Percentiles rank a stretch among this genome's conserved stretches.
phyloP scores from a whole-genome alignment of 306 rosid genomes.

The Lathyrus aphaca region DNA sequence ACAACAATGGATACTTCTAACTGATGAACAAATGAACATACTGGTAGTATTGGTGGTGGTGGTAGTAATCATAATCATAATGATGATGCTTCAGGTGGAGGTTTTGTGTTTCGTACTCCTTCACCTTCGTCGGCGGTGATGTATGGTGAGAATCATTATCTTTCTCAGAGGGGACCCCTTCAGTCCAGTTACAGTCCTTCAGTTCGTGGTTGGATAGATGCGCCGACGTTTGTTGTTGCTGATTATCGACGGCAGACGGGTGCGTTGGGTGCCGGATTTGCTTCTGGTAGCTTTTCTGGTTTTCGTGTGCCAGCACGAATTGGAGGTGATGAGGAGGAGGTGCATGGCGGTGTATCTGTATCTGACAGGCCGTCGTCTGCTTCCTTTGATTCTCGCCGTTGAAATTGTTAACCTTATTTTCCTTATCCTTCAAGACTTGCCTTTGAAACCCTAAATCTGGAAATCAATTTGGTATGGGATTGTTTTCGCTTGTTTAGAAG shows the following conservation, averaged over 20 bases:
- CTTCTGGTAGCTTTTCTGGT: constrained; percentile 65
- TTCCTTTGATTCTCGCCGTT: constrained; percentile 94
- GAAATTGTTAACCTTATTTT: constrained; percentile 33
- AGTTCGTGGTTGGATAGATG: constrained; percentile 79
- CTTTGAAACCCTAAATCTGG: constrained; percentile 34
- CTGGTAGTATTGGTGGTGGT: constrained; percentile 18
- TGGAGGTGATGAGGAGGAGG: constrained; percentile 73
- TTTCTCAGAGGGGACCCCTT: constrained; percentile 99
- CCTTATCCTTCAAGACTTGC: constrained; percentile 47
- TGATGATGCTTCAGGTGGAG: constrained; percentile 40
- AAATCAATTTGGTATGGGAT: constrained; percentile 26
- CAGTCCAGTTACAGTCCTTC: constrained; percentile 96
- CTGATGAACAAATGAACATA: too few relatives aligned
- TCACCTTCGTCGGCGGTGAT: constrained; percentile 51
- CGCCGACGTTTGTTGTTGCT: constrained; percentile 45
- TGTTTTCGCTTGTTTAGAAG: not conserved
- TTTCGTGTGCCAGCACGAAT: constrained; percentile 82
- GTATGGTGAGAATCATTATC: constrained; percentile 62
- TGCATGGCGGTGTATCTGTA: constrained; percentile 71
- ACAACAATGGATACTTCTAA: too few relatives aligned
- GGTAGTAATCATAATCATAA: constrained; percentile 3
- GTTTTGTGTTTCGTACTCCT: constrained; percentile 52
- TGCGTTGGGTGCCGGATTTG: constrained; percentile 55
- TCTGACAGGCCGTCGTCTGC: constrained; percentile 86
- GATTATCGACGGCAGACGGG: constrained; percentile 16